Conservation (phyloP, 768 basidiomycete species). For the Sarcomyxa edulis region DNA sequence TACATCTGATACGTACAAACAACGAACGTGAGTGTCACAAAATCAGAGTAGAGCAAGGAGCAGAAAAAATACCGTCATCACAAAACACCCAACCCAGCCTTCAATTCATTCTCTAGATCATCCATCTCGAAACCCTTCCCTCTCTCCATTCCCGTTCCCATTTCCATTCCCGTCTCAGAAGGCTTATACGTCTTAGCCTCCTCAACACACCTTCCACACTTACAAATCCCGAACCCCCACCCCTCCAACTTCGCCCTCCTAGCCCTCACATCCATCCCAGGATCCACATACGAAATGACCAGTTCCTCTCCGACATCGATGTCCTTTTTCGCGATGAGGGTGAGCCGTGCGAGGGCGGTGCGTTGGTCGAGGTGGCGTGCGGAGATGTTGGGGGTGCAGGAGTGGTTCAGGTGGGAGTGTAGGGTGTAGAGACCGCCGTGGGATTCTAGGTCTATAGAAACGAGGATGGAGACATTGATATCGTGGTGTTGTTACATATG, state of each 20-base stretch:
- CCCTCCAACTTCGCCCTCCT: conserved; percentile 52
- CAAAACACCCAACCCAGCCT: conserved; percentile 57
- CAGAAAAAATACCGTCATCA: conserved; percentile 10
- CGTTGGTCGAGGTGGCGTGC: conserved; percentile 72
- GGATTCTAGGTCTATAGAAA: conserved; percentile 62
- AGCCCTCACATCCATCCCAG: conserved; percentile 37
- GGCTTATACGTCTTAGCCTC: conserved; percentile 38
- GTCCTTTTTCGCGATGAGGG: conserved; percentile 58
- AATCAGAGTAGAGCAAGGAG: too few relatives aligned
- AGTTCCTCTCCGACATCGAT: conserved; percentile 75
- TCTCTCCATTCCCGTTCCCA: conserved; percentile 1
- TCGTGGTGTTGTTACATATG: background rate
- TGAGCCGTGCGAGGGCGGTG: conserved; percentile 67
- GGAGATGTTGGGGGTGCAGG: conserved; percentile 74
- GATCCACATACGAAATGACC: conserved; percentile 74
- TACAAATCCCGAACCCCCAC: conserved; percentile 75
- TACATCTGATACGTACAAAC: too few relatives aligned
- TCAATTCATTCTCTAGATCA: conserved; percentile 55
- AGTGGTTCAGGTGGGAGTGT: conserved; percentile 86
- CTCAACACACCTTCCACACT: conserved; percentile 59
- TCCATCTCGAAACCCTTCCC: conserved; percentile 25
- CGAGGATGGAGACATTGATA: background rate
- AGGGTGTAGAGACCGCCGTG: conserved; percentile 84
- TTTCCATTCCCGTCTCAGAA: conserved; percentile 14
- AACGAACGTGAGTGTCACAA: too few relatives aligned